These are phyloP conservation scores for Apiospora rasikravindrae DNA, from an alignment of 2,329 filamentous ascomycete species.

Conservation along the genomic window DNA sequence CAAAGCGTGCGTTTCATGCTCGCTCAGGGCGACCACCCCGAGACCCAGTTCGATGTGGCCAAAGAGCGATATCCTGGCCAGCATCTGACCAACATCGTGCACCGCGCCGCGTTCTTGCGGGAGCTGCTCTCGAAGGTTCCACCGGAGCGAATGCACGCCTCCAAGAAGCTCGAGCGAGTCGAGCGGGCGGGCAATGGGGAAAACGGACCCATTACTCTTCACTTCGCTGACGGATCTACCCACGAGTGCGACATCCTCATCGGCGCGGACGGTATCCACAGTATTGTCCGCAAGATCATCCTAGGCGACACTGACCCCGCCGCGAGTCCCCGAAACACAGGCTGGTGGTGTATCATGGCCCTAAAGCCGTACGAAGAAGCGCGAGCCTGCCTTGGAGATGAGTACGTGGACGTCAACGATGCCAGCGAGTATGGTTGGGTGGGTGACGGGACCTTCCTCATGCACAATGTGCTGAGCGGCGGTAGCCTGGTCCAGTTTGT, in stretches of 20 bases:
- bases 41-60: slow-evolving; percentile 22
- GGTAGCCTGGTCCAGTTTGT: neutral
- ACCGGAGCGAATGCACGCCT: slow-evolving; percentile 22
- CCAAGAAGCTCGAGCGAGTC: slow-evolving; percentile 22
- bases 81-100: slow-evolving; percentile 28
- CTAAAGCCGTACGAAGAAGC: neutral
- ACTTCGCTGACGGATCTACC: neutral
- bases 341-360: neutral
- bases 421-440: neutral
- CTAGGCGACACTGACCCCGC: neutral
- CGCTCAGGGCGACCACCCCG: slow-evolving; percentile 17
- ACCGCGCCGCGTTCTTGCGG: slow-evolving; percentile 27
- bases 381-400: neutral
- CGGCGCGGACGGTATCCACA: slow-evolving; percentile 24
- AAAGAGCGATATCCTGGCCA: slow-evolving; percentile 13
- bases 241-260: slow-evolving; percentile 24
- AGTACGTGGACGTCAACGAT: neutral
- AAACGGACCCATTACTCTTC: neutral
- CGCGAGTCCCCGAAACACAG: neutral
- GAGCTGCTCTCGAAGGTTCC: slow-evolving; percentile 29
- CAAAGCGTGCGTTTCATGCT: slow-evolving; percentile 22
- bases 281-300: slow-evolving; percentile 10
- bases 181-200: neutral
- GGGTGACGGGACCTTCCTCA: neutral
- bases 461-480: neutral